Base-by-base conservation (phyloP, 495 filamentous ascomycete genomes). In the Thermothielavioides terrestris region DNA sequence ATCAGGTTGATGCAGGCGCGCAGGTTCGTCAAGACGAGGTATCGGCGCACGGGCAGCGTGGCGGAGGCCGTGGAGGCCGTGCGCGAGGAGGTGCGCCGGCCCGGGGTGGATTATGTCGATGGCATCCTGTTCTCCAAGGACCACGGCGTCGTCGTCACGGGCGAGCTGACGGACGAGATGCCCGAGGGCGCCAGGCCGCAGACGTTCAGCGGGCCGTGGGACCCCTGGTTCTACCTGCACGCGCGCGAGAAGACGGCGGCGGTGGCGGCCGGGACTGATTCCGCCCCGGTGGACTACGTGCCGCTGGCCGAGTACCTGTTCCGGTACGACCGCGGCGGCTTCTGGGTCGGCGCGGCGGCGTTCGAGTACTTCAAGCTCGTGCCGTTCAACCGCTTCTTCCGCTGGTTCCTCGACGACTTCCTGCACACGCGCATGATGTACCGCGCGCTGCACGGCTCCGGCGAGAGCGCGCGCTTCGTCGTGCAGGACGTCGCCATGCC, bases 361-460 rank as follows among this genome's bases (percentile, higher is more conserved):
- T 81, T 79, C 58, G 42, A 68, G 25, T 79, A 77, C 60, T 79
- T 79, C 65, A 31, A 53, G 20, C 62, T 66, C 8, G 68, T 78
- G 9, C 79, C 79, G 2, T 82, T 81, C 62, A 78, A 64, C 18
- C 65, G 67, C 27, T 56, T 77, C 56, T 78, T 72, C 25, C 68
- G 78, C 26, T 79, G 71, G 69, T 68, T 75, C 51, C 76, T 84
- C 10, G 79, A 85, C 57, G 74, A 78, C 59, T 82, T 84, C 52
- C 50, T 81, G 49, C 81, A 82, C 59, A 83, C 81, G 38, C 67
- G 80, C 15, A 80, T 80, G 71, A 72, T 82, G 58, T 82, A 80
- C 65, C 75, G 77, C 20, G 79, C 78, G 2, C 61, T 81, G 2
- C 77, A 82, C 64, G 76, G 68, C 23, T 74, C 70, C 17, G 77